A percentile compares a stretch with the other conserved stretches of the same genome.
Evolutionary conservation across 805 yeast species (phyloP).

Genomic region (Wickerhamiella azyma): DNA sequence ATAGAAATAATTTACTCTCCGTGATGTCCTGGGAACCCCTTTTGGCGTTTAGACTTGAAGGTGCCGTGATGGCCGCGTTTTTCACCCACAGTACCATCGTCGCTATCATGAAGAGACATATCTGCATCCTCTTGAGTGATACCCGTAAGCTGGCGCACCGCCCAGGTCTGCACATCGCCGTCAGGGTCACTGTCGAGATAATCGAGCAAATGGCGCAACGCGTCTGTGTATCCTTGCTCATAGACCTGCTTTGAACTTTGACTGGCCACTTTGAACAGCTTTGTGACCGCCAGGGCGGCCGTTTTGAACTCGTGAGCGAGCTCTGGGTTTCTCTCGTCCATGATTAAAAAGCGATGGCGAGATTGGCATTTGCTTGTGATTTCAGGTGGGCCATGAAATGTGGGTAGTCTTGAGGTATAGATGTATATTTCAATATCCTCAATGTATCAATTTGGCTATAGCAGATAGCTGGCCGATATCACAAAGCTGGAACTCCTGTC

Average conservation of each 20-base stretch:
- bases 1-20: not conserved
- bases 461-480: too few relatives aligned
- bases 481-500: too few relatives aligned
- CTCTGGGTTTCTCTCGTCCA: slow-evolving; percentile 3
- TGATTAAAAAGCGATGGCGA: not conserved
- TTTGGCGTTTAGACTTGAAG: slow-evolving; percentile 7
- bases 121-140: slow-evolving; percentile 1
- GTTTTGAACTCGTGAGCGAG: slow-evolving; percentile 8
- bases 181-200: slow-evolving; percentile 3
- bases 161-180: slow-evolving; percentile 7
- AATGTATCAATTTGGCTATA: too few relatives aligned
- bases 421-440: too few relatives aligned
- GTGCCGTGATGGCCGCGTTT: slow-evolving; percentile 6
- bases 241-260: not conserved
- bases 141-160: slow-evolving; percentile 4
- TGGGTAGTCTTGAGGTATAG: not conserved
- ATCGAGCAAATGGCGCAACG: slow-evolving; percentile 9
- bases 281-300: slow-evolving; percentile 9
- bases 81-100: slow-evolving; percentile 6
- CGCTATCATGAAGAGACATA: not conserved
- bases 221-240: slow-evolving; percentile 9
- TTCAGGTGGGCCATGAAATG: too few relatives aligned
- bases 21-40: not conserved
- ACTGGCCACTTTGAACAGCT: slow-evolving; percentile 8
- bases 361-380: not conserved